A percentile compares a stretch with the other conserved stretches of the same genome.
These are phyloP conservation scores for Castanopsis chinensis DNA, from an alignment of 306 rosid genomes.

Conservation along the genomic window DNA sequence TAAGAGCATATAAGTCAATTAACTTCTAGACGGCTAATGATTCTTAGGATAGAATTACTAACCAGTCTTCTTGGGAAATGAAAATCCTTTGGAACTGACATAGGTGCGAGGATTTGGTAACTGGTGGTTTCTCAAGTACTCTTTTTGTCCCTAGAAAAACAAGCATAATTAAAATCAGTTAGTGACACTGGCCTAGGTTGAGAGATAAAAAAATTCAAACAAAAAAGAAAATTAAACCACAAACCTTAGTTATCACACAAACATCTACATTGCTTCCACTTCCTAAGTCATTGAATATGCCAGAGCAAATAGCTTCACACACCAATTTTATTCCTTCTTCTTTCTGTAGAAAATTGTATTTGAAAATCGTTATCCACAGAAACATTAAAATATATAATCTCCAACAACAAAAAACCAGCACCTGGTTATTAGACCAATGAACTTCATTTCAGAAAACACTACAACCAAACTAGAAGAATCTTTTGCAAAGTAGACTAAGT, in stretches of 20 bases:
- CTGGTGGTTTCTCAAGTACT: constrained; percentile 51
- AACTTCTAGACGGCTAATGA: neutral
- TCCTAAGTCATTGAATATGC: constrained; percentile 61
- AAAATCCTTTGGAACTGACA: constrained; percentile 34
- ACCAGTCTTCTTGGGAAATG: constrained; percentile 50
- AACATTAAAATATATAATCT: neutral
- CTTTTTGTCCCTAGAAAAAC: constrained; percentile 46
- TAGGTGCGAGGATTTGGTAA: constrained; percentile 54
- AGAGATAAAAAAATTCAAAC: too few species aligned
- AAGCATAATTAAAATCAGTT: neutral
- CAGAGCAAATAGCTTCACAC: constrained; percentile 52
- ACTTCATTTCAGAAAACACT: neutral
- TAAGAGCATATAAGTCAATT: neutral
- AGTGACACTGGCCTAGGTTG: too few species aligned
- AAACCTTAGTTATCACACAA: constrained; percentile 57
- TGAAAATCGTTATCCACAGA: neutral
- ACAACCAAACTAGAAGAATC: neutral
- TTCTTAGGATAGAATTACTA: neutral
- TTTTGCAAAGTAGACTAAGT: neutral
- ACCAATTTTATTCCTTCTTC: constrained; percentile 47
- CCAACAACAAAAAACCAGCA: neutral
- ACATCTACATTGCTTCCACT: constrained; percentile 59
- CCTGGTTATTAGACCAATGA: neutral
- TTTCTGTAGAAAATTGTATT: constrained; percentile 23
- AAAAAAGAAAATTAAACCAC: constrained; percentile 4